Evolutionary conservation across 495 filamentous ascomycete genomes (phyloP).

Genomic region (Aspergillus saccharolyticus): DNA sequence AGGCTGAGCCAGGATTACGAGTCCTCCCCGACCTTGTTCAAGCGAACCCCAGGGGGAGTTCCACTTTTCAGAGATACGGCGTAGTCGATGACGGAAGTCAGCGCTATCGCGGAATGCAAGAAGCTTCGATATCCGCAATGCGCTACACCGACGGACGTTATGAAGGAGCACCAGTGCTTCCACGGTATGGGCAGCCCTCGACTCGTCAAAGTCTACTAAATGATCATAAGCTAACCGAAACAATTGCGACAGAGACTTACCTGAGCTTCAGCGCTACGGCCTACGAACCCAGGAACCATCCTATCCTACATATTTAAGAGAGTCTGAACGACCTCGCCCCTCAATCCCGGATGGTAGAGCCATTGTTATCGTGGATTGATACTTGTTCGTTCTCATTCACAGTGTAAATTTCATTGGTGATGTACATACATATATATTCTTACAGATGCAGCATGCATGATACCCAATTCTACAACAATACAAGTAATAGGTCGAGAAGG

Average conservation of each 20-base stretch:
- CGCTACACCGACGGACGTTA: constrained; percentile 9
- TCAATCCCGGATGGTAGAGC: constrained; percentile 22
- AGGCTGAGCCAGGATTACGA: constrained; percentile 12
- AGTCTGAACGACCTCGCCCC: constrained; percentile 21
- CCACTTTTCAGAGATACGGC: constrained; percentile 9
- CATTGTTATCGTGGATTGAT: constrained; percentile 35
- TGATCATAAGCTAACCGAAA: neutral
- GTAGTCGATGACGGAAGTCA: neutral
- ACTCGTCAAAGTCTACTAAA: neutral
- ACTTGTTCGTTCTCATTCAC: neutral
- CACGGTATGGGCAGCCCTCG: constrained; percentile 18
- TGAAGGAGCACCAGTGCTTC: constrained; percentile 4
- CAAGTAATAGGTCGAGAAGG: neutral
- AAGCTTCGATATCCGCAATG: neutral
- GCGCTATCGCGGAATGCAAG: constrained; percentile 3
- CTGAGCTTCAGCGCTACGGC: constrained; percentile 3
- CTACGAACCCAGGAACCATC: constrained; percentile 14
- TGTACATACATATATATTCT: constrained; percentile 18
- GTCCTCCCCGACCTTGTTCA: constrained; percentile 13
- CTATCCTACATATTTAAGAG: constrained; percentile 26
- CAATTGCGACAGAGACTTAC: constrained; percentile 5
- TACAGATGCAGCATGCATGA: neutral
- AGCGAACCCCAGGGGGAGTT: constrained; percentile 11
- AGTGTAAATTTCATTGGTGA: constrained; percentile 9
- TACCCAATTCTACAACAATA: neutral